Percentiles rank a stretch among this genome's conserved stretches.
Conservation (phyloP, 345 rosid species). For the Pistacia vera region DNA sequence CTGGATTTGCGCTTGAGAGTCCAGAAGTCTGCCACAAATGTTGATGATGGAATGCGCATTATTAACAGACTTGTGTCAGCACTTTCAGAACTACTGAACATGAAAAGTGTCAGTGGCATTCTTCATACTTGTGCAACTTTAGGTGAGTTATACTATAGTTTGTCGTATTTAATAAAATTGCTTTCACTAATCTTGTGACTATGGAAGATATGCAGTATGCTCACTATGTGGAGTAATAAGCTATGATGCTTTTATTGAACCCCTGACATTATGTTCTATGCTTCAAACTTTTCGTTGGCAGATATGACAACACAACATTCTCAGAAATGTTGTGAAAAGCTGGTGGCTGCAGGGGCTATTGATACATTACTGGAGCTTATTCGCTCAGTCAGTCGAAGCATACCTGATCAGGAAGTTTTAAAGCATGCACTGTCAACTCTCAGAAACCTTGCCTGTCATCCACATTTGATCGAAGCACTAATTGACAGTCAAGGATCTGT, state of each 20-base stretch:
- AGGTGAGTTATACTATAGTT: slow-evolving; percentile 37
- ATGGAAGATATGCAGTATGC: neutral
- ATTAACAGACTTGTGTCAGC: slow-evolving; percentile 81
- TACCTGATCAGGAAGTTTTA: slow-evolving; percentile 86
- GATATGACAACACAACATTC: slow-evolving; percentile 79
- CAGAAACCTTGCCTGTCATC: slow-evolving; percentile 68
- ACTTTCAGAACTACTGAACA: slow-evolving; percentile 68
- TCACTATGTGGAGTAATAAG: neutral
- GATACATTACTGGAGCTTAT: slow-evolving; percentile 62
- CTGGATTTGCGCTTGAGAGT: slow-evolving; percentile 65
- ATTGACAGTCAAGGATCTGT: slow-evolving; percentile 54
- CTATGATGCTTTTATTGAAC: neutral
- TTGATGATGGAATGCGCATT: slow-evolving; percentile 76
- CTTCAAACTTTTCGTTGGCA: slow-evolving; percentile 25
- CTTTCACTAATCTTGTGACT: neutral
- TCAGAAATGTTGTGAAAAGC: slow-evolving; percentile 81
- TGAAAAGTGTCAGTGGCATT: slow-evolving; percentile 77
- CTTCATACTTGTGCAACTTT: slow-evolving; percentile 82
- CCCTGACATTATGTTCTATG: neutral
- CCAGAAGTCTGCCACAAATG: slow-evolving; percentile 70
- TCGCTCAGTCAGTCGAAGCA: slow-evolving; percentile 74
- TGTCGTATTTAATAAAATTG: neutral
- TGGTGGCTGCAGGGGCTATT: slow-evolving; percentile 87
- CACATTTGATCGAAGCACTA: slow-evolving; percentile 62
- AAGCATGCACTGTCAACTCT: slow-evolving; percentile 83